Evolutionary conservation across 306 rosid species (phyloP).

Genomic region (Prunus persica): DNA sequence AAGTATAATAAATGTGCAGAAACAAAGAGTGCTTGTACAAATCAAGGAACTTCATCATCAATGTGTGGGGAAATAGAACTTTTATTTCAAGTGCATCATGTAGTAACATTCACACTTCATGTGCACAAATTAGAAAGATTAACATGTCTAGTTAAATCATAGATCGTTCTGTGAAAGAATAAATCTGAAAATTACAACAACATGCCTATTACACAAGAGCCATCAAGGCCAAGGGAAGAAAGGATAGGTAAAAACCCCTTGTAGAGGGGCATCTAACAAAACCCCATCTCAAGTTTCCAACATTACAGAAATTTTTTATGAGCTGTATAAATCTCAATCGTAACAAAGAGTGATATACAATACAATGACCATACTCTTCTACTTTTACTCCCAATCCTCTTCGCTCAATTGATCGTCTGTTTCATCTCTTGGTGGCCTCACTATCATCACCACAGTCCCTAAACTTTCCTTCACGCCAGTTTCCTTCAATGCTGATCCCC

Average conservation of each 20-base stretch:
- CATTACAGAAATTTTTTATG: neutral
- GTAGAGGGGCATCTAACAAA: neutral
- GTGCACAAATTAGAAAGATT: neutral
- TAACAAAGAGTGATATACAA: conserved; percentile 15
- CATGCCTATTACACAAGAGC: conserved; percentile 1
- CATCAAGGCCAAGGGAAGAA: conserved; percentile 4
- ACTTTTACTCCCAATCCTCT: conserved; percentile 77
- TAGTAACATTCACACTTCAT: no score
- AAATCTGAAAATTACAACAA: conserved; percentile 23
- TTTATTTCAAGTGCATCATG: no score
- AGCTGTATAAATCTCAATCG: conserved; percentile 20
- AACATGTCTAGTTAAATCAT: neutral
- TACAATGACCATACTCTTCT: neutral
- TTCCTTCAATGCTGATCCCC: conserved; percentile 60
- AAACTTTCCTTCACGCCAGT: conserved; percentile 50
- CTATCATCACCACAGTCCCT: conserved; percentile 66
- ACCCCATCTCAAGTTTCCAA: conserved; percentile 1
- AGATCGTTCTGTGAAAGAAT: neutral
- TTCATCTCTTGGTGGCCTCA: conserved; percentile 74
- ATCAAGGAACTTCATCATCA: no score
- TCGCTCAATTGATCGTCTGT: conserved; percentile 54
- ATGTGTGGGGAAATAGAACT: no score
- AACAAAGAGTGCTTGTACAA: no score
- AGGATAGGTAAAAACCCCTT: neutral
- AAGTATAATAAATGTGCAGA: neutral